Evolutionary conservation across 768 basidiomycete species (phyloP).

Genomic region (Pulveroboletus sp.): DNA sequence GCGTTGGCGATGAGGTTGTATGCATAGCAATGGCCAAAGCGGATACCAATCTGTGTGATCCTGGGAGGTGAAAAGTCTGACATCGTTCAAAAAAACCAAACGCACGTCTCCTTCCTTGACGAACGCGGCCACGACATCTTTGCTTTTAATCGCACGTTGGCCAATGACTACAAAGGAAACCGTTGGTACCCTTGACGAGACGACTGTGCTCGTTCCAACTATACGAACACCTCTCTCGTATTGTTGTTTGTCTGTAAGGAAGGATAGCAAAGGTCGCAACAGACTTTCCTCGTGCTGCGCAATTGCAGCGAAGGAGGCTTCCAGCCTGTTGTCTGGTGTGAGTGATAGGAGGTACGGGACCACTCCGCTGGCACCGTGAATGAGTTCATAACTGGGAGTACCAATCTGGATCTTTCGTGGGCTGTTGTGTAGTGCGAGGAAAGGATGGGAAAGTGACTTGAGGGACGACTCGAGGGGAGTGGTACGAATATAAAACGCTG

Average conservation of each 20-base stretch:
- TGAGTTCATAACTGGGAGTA: constrained; percentile 70
- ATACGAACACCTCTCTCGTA: constrained; percentile 57
- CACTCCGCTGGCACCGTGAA: constrained; percentile 56
- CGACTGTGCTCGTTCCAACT: constrained; percentile 53
- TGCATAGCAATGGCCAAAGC: constrained; percentile 77
- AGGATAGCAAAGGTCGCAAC: constrained; percentile 49
- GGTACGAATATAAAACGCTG: constrained; percentile 57
- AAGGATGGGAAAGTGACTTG: constrained; percentile 63
- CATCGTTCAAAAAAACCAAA: constrained; percentile 6
- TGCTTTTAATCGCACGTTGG: constrained; percentile 50
- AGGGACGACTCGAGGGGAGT: constrained; percentile 48
- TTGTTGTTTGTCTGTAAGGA: constrained; percentile 47
- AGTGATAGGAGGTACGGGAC: constrained; percentile 61
- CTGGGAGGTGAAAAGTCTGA: neutral
- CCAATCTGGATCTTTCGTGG: constrained; percentile 68
- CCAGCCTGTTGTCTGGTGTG: constrained; percentile 43
- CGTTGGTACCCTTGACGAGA: constrained; percentile 54
- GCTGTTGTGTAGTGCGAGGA: constrained; percentile 44
- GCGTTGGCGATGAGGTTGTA: constrained; percentile 54
- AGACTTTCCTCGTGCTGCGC: constrained; percentile 58
- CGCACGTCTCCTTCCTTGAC: constrained; percentile 61
- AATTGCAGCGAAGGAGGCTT: constrained; percentile 52
- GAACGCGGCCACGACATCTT: constrained; percentile 58
- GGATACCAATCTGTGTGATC: constrained; percentile 59
- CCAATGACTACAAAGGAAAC: constrained; percentile 68